A percentile compares a stretch with the other conserved stretches of the same genome.
phyloP scores from a whole-genome alignment of 164 flowering plant genomes.

The Umbellularia californica region DNA sequence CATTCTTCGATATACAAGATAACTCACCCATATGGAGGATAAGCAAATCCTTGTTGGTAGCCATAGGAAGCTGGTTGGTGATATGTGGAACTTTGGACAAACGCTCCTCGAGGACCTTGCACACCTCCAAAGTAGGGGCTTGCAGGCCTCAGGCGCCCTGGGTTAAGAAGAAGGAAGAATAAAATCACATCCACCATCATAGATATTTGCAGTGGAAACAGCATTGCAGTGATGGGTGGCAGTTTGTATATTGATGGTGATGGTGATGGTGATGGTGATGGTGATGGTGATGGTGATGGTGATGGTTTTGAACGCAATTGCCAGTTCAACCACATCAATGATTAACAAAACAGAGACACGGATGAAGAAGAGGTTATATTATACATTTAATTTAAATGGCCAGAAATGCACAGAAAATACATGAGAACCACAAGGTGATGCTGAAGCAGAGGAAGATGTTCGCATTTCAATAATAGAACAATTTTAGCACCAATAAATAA shows the following conservation, averaged over 20 bases:
- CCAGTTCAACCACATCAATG: background rate
- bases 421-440: too few species aligned
- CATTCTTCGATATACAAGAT: background rate
- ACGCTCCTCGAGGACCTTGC: slow-evolving; percentile 53
- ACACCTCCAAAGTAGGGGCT: slow-evolving; percentile 47
- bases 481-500: too few species aligned
- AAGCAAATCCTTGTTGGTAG: slow-evolving; percentile 73
- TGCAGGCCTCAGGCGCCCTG: slow-evolving; percentile 67
- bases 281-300: too few species aligned
- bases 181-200: background rate
- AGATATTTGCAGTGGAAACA: background rate
- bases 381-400: too few species aligned
- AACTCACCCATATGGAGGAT: slow-evolving; percentile 82
- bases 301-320: background rate
- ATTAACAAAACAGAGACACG: background rate
- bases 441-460: too few species aligned
- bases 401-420: too few species aligned
- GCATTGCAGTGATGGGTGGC: background rate
- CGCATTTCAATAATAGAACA: too few species aligned
- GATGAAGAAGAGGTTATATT: background rate
- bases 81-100: slow-evolving; percentile 58
- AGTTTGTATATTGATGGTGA: background rate
- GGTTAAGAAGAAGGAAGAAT: slow-evolving; percentile 6
- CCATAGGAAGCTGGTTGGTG: slow-evolving; percentile 71
- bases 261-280: background rate